Base-by-base conservation (phyloP, 768 basidiomycete genomes). In the Lentinula lateritia region DNA sequence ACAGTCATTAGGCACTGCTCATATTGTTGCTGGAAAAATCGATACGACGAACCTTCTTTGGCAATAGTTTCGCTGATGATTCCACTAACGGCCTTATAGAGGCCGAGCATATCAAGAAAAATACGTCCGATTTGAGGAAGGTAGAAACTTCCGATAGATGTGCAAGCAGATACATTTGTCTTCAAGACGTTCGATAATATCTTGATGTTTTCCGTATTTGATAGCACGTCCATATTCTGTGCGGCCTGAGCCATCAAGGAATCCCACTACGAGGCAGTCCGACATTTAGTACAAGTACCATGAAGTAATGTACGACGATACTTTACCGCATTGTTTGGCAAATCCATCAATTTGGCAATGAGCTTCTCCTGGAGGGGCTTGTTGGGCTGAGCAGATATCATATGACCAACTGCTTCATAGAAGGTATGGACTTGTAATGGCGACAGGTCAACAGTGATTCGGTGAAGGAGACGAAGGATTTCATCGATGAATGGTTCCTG, bases 381-480 rank as follows among this genome's bases (percentile, higher is more conserved):
- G 75, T 99, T 98, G 57, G 96, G 95, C 69, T 98, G 97, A 1
- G 96, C 95, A 20, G 95, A 94, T 68, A 99, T 97, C 97, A 98
- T 98, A 79, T 98, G 94, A 4, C 97, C 97, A 52, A 98, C 92
- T 6, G 97, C 97, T 75, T 98, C 96, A 68, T 98, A 98, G 80
- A 98, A 98, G 0, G 96, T 98, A 72, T 99, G 96, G 35, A 97
- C 94, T 77, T 99, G 96, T 69, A 92, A 92, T 42, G 96, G 93
- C 1, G 91, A 90, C 10, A 99, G 78, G 71, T 98, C 97, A 45
- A 93, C 88, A 2, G 97, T 98, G 67, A 97, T 98, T 58, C 94
- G 81, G 70, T 97, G 95, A 52, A 99, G 78, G 38, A 90, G 79
- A 59, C 95, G 87, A 53, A 99, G 75, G 62, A 99, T 98, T 75